phyloP scores from a whole-genome alignment of 495 filamentous ascomycete genomes.

The Penicillium steckii region DNA sequence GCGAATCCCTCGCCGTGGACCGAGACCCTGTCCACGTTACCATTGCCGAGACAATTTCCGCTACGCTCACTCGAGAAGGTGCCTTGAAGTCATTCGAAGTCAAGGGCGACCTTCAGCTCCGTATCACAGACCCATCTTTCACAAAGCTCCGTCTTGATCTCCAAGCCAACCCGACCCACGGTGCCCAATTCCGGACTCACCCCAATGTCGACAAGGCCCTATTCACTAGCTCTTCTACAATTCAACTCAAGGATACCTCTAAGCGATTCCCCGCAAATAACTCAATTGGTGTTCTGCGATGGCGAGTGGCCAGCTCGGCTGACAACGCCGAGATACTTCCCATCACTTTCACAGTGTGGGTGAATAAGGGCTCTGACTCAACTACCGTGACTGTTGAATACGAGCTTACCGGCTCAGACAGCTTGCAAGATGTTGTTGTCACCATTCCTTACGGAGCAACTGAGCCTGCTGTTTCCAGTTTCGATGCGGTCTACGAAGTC shows the following conservation, averaged over 20 bases:
- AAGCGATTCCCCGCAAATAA: conserved; percentile 93
- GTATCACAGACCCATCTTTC: conserved; percentile 80
- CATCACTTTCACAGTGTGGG: conserved; percentile 94
- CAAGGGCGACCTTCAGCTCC: conserved; percentile 86
- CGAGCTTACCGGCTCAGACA: conserved; percentile 75
- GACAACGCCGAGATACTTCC: conserved; percentile 73
- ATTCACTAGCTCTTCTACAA: conserved; percentile 73
- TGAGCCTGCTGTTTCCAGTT: conserved; percentile 86
- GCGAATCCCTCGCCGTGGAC: conserved; percentile 64
- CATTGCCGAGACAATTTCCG: conserved; percentile 82
- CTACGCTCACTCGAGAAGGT: conserved; percentile 83
- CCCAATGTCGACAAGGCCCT: conserved; percentile 88
- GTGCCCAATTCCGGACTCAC: conserved; percentile 87
- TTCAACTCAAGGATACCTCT: conserved; percentile 79
- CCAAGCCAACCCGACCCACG: conserved; percentile 66
- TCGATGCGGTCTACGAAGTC: conserved; percentile 92
- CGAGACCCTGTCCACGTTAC: conserved; percentile 82
- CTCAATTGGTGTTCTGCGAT: conserved; percentile 82
- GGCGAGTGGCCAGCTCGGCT: conserved; percentile 74
- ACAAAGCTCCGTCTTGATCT: conserved; percentile 86
- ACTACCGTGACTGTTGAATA: conserved; percentile 91
- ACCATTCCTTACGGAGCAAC: conserved; percentile 78
- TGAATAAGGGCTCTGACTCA: conserved; percentile 78
- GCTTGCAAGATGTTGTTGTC: conserved; percentile 79
- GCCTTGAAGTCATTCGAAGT: conserved; percentile 78